Evolutionary conservation across 805 yeast species (phyloP), one percentile per base, ranked within the genome.

Genomic region (Blastobotrys attinorum): DNA sequence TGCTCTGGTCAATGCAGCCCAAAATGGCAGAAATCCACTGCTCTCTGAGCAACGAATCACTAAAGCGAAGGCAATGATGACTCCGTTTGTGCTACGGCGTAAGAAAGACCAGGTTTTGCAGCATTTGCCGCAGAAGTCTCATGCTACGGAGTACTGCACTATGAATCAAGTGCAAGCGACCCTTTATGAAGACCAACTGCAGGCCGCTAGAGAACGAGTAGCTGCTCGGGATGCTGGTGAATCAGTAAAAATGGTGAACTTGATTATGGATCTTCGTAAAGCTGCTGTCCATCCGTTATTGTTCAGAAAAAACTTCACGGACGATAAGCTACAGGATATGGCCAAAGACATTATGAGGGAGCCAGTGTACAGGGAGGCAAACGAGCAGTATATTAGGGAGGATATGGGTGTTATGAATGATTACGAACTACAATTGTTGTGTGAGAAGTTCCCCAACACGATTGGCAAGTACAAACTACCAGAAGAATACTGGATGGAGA

Each of bases 31-130:
- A 57, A 84, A 85, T 53, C 96, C 96, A 1, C 70, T 92, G 35
- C 66, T 92, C 33, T 86, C 97, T 0, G 83, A 82, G 52, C 95
- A 90, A 64, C 94, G 98, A 0, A 88, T 92, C 49, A 73, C 79
- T 27, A 84, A 88, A 58, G 99, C 99, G 3, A 87, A 86, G 61
- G 83, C 92, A 3, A 90, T 92, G 97, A 90, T 92, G 97, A 83
- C 94, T 2, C 99, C 99, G 3, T 92, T 92, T 66, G 90, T 92
- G 6, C 68, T 92, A 56, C 75, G 99, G 63, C 79, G 99, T 61
- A 82, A 81, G 59, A 92, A 92, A 66, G 84, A 77, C 44, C 97
- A 90, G 63, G 98, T 92, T 5, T 72, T 92, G 62, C 77, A 84
- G 58, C 90, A 92, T 59, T 69, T 92, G 46, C 98, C 98, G 1